phyloP scores from a whole-genome alignment of 768 basidiomycete genomes.

The Leucocoprinus sp. region DNA sequence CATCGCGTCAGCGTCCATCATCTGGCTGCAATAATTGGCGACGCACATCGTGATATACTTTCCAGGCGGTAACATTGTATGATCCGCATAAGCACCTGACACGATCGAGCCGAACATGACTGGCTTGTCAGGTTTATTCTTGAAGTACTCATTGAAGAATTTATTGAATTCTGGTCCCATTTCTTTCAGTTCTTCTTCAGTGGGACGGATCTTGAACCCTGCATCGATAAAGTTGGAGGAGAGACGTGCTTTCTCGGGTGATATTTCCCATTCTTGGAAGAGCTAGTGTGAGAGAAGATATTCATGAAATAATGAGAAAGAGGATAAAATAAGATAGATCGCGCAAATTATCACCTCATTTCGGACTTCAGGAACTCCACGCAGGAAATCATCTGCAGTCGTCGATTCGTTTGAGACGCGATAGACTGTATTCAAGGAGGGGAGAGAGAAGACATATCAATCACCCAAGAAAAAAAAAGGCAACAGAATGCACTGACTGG shows the following conservation, averaged over 20 bases:
- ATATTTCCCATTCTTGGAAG: conserved; percentile 57
- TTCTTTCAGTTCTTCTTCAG: conserved; percentile 60
- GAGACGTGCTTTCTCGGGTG: conserved; percentile 59
- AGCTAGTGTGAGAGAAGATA: conserved; percentile 22
- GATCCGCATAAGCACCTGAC: conserved; percentile 54
- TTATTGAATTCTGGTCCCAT: conserved; percentile 73
- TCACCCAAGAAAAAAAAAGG: neutral
- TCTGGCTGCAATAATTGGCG: neutral
- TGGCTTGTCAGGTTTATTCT: conserved; percentile 74
- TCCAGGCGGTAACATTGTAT: conserved; percentile 59
- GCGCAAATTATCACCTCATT: too few relatives aligned
- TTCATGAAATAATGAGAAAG: too few relatives aligned
- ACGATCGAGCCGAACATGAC: conserved; percentile 68
- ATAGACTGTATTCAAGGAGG: conserved; percentile 33
- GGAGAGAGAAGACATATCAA: neutral
- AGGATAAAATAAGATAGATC: too few relatives aligned
- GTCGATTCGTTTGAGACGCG: conserved; percentile 58
- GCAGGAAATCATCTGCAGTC: conserved; percentile 64
- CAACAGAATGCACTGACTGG: conserved; percentile 37
- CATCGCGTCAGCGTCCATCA: neutral
- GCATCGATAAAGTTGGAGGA: conserved; percentile 70
- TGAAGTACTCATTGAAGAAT: conserved; percentile 65
- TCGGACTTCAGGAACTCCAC: conserved; percentile 52
- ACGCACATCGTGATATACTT: conserved; percentile 60
- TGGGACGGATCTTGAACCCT: conserved; percentile 71